These are phyloP conservation scores for Cladochytrium replicatum DNA, from an alignment of 192 early-diverging fungal species.

Conservation along the genomic window DNA sequence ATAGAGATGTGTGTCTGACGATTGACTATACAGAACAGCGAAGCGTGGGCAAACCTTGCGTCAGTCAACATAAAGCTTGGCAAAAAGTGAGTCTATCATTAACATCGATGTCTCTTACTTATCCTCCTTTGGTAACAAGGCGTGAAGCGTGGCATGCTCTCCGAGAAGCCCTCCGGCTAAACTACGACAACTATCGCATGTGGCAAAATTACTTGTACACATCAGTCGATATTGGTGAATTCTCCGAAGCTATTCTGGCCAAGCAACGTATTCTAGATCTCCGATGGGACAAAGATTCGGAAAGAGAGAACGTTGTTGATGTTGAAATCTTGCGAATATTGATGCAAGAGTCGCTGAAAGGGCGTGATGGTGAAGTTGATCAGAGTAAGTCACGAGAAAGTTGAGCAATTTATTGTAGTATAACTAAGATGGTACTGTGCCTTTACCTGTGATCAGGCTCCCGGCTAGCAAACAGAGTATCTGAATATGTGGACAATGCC, in stretches of 20 bases:
- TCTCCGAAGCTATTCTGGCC: constrained; percentile 73
- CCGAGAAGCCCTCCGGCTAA: constrained; percentile 67
- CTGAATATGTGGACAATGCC: constrained; percentile 59
- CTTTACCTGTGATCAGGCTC: too few species aligned
- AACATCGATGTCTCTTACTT: constrained; percentile 5
- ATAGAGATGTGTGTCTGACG: constrained; percentile 4
- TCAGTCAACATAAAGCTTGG: constrained; percentile 65
- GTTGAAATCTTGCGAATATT: constrained; percentile 69
- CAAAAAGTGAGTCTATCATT: constrained; percentile 33
- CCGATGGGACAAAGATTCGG: constrained; percentile 53
- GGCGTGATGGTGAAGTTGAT: too few species aligned
- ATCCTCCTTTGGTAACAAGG: too few species aligned
- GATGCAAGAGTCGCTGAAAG: constrained; percentile 46
- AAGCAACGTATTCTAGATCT: constrained; percentile 73
- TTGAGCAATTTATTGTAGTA: too few species aligned
- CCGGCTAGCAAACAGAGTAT: constrained; percentile 40
- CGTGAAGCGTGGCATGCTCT: constrained; percentile 75
- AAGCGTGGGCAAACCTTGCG: constrained; percentile 96
- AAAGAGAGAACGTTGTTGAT: constrained; percentile 61
- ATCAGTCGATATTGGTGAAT: constrained; percentile 65
- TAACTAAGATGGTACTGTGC: too few species aligned
- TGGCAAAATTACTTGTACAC: constrained; percentile 89
- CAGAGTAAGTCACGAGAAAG: too few species aligned
- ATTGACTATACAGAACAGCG: constrained; percentile 56
- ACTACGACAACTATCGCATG: constrained; percentile 78